Evolutionary conservation across 257 asterid species (phyloP), one percentile per base, ranked within the genome.

Genomic region (Scutellaria galericulata): DNA sequence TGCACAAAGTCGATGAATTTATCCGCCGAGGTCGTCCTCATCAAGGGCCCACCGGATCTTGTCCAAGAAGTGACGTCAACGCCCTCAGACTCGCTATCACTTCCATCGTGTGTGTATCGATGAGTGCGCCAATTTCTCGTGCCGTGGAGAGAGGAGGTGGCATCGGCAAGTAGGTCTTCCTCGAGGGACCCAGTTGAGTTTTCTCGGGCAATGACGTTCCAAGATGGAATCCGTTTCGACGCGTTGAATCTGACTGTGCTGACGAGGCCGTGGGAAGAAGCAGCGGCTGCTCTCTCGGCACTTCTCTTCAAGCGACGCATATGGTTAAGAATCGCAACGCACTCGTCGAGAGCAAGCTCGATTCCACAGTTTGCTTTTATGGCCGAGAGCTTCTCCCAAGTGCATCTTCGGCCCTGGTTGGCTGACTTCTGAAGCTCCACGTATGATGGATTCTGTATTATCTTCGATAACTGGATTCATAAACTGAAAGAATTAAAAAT

Each of bases 361-460:
- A 94, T 94, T 47, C 97, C 98, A 27, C 99, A 94, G 72, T 94
- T 94, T 13, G 96, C 97, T 85, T 91, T 94, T 12, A 94, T 89
- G 37, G 97, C 89, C 2, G 98, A 89, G 15, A 94, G 91, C 82
- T 94, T 94, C 90, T 94, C 99, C 98, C 98, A 94, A 7, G 93
- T 94, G 82, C 96, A 91, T 44, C 98, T 83, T 65, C 98, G 83
- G 35, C 99, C 99, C 74, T 94, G 99, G 74, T 91, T 87, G 41
- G 96, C 95, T 27, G 98, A 85, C 72, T 90, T 92, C 64, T 90
- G 98, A 68, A 90, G 85, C 61, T 94, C 99, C 64, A 70, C 75
- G 14, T 88, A 85, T 2, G 98, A 84, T 12, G 98, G 99, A 51
- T 94, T 94, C 74, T 91, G 99, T 66, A 94, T 83, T 44, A 94